A percentile compares a stretch with the other conserved stretches of the same genome.
Evolutionary conservation across 345 rosid species (phyloP).

Genomic region (Luvunga scandens): DNA sequence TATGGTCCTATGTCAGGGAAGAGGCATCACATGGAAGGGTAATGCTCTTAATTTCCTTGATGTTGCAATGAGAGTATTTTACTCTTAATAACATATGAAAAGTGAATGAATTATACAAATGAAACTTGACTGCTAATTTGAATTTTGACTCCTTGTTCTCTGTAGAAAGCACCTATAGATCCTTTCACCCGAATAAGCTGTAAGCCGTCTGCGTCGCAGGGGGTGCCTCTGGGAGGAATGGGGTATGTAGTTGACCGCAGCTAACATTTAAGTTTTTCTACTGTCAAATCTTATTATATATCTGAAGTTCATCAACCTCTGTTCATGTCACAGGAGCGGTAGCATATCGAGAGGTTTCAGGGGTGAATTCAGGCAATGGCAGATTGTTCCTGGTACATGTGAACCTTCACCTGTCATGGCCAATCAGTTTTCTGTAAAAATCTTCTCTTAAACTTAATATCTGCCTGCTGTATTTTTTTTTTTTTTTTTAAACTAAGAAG

Average conservation of each 20-base stretch:
- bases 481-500: neutral
- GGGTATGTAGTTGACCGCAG: conserved; percentile 51
- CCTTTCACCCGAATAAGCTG: conserved; percentile 88
- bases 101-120: conserved; percentile 9
- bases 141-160: conserved; percentile 13
- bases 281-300: conserved; percentile 8
- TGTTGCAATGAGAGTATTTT: neutral
- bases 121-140: conserved; percentile 11
- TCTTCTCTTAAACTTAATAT: conserved; percentile 22
- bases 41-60: conserved; percentile 19
- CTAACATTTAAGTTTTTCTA: conserved; percentile 11
- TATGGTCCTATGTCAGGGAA: conserved; percentile 94
- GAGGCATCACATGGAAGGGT: conserved; percentile 99
- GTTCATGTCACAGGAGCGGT: conserved; percentile 68
- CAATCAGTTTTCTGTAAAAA: conserved; percentile 89
- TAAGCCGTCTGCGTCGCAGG: conserved; percentile 96
- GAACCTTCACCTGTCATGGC: conserved; percentile 96
- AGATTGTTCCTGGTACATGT: conserved; percentile 80
- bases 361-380: conserved; percentile 97
- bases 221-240: conserved; percentile 99
- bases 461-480: neutral
- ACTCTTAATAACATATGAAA: neutral
- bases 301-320: conserved; percentile 9
- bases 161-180: conserved; percentile 98
- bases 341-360: conserved; percentile 97